Conservation (phyloP, 257 asterid genomes). For the Gentiana straminea region DNA sequence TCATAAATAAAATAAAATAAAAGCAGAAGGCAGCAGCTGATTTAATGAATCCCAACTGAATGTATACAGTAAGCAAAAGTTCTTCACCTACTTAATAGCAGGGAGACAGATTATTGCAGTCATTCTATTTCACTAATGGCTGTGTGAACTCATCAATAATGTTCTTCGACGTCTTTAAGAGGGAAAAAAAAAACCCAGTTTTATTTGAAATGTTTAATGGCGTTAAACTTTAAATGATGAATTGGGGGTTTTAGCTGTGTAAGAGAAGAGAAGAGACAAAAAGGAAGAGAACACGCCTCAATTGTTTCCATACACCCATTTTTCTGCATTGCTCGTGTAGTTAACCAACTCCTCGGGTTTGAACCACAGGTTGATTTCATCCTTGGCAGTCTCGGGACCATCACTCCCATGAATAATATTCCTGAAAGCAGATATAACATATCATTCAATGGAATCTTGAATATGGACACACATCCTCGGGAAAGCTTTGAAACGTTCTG, state of each 20-base stretch:
- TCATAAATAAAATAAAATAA: no score
- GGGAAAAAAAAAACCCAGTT: no score
- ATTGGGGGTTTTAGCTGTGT: not conserved
- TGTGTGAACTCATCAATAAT: no score
- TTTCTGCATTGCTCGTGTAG: conserved; percentile 77
- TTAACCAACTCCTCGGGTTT: conserved; percentile 85
- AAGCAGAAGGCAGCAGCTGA: no score
- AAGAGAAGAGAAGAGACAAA: not conserved
- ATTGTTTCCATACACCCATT: conserved; percentile 81
- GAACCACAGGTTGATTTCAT: conserved; percentile 92
- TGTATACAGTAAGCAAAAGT: no score
- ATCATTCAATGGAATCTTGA: not conserved
- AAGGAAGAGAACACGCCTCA: conserved; percentile 12
- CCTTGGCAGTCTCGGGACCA: conserved; percentile 98
- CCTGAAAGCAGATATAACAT: conserved; percentile 24
- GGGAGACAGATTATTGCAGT: conserved; percentile 30
- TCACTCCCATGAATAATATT: conserved; percentile 97
- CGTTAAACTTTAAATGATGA: no score
- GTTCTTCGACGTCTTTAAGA: no score
- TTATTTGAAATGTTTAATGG: no score
- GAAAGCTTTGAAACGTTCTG: no score
- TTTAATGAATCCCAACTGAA: no score
- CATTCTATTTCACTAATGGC: not conserved
- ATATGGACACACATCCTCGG: no score
- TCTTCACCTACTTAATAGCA: not conserved